These are phyloP conservation scores for Gardenia jasminoides DNA, from an alignment of 257 asterid genomes.

Conservation along the genomic window DNA sequence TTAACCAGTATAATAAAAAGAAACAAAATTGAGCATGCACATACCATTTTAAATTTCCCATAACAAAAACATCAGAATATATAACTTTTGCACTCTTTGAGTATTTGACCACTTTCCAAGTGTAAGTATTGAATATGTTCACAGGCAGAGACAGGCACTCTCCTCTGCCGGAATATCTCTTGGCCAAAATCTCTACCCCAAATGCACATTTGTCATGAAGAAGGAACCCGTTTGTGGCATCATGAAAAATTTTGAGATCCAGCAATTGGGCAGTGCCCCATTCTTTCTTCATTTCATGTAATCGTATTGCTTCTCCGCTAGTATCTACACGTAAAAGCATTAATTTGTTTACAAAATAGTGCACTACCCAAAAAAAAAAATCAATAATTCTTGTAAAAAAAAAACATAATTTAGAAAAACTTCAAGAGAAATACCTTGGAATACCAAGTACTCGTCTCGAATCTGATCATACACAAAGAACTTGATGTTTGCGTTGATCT, in stretches of 20 bases:
- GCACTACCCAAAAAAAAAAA: too few species aligned
- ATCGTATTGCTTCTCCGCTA: background rate
- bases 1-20: background rate
- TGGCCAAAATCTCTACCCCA: conserved; percentile 13
- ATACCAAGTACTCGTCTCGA: conserved; percentile 12
- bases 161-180: background rate
- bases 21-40: background rate
- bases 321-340: background rate
- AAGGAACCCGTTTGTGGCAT: conserved; percentile 10
- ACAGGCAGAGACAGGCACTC: background rate
- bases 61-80: background rate
- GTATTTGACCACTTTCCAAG: conserved; percentile 1
- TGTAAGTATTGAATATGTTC: background rate
- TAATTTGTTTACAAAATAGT: too few species aligned
- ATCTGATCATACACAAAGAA: conserved; percentile 10
- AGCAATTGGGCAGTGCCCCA: conserved; percentile 11
- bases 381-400: background rate
- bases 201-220: conserved; percentile 10
- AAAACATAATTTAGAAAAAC: background rate
- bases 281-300: conserved; percentile 2
- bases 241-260: conserved; percentile 7
- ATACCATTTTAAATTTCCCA: conserved; percentile 6
- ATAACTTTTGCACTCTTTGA: background rate
- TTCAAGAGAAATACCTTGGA: conserved; percentile 3
- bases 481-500: conserved; percentile 1